Percentiles rank a stretch among this genome's conserved stretches.
Evolutionary conservation across 1,284 basidiomycete species (phyloP).

Genomic region (Cutaneotrichosporon cavernicola): DNA sequence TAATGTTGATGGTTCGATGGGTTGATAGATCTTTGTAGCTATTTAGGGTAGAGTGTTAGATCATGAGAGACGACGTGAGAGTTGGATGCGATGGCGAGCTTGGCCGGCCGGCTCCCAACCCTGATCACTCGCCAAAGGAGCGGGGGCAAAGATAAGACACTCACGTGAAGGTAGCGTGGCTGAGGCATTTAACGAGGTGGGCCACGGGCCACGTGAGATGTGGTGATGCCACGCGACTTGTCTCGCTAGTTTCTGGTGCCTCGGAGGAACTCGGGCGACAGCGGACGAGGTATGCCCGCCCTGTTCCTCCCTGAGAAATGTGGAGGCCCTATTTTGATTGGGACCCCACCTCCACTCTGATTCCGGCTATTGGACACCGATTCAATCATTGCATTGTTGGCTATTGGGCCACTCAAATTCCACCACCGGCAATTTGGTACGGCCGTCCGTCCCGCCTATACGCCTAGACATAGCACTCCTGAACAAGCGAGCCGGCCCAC

Average conservation of each 20-base stretch:
- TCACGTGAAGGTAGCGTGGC: background rate
- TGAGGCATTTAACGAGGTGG: too few relatives aligned
- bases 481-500: background rate
- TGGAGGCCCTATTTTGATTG: background rate
- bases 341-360: background rate
- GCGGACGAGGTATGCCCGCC: background rate
- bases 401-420: background rate
- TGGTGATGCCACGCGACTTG: background rate
- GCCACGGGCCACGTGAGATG: too few relatives aligned
- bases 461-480: too few relatives aligned
- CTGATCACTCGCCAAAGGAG: background rate
- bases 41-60: background rate
- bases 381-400: background rate
- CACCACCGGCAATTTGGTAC: background rate
- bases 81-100: slow-evolving; percentile 1
- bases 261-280: background rate
- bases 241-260: background rate
- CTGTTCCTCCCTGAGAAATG: background rate
- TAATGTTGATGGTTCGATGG: background rate
- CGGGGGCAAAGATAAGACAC: background rate
- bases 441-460: background rate
- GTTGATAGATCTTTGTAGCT: background rate
- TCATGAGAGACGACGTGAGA: background rate
- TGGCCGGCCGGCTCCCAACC: background rate
- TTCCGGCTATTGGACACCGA: background rate